Conservation (phyloP, 1,284 basidiomycete genomes). For the Rhodotorula sp. region DNA sequence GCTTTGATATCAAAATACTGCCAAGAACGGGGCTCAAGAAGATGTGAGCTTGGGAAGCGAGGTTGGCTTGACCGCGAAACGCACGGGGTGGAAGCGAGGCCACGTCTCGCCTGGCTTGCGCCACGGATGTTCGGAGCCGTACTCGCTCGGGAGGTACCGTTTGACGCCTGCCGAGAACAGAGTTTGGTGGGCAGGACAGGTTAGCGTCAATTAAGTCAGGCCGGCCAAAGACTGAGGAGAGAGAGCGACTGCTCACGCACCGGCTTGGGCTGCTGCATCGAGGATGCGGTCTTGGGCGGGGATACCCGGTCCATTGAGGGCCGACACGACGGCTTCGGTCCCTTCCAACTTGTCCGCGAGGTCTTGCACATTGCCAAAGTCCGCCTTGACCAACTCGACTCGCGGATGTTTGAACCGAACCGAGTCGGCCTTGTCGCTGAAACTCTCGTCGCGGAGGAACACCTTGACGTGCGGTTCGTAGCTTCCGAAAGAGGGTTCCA, state of each 20-base stretch:
- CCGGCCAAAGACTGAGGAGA: background rate
- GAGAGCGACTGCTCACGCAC: background rate
- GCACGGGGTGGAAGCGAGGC: background rate
- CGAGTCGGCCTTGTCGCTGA: background rate
- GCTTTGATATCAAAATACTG: constrained; percentile 3
- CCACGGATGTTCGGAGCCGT: background rate
- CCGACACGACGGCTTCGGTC: background rate
- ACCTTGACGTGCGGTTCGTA: background rate
- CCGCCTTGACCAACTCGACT: background rate
- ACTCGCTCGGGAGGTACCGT: constrained; percentile 1
- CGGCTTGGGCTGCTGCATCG: background rate
- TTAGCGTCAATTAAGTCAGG: accelerated
- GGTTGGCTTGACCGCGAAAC: background rate
- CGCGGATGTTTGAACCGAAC: background rate
- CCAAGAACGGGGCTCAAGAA: background rate
- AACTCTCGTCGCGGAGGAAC: background rate
- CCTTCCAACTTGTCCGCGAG: background rate
- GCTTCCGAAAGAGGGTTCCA: background rate
- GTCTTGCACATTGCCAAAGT: background rate
- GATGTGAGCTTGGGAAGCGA: background rate
- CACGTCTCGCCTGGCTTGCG: background rate
- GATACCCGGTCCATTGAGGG: constrained; percentile 1
- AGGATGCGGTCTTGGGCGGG: background rate
- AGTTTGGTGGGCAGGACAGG: background rate
- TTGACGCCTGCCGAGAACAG: background rate